Evolutionary conservation across 495 filamentous ascomycete genomes (phyloP), one percentile per base, ranked within the genome.

Genomic region (Xylaria telfairii): DNA sequence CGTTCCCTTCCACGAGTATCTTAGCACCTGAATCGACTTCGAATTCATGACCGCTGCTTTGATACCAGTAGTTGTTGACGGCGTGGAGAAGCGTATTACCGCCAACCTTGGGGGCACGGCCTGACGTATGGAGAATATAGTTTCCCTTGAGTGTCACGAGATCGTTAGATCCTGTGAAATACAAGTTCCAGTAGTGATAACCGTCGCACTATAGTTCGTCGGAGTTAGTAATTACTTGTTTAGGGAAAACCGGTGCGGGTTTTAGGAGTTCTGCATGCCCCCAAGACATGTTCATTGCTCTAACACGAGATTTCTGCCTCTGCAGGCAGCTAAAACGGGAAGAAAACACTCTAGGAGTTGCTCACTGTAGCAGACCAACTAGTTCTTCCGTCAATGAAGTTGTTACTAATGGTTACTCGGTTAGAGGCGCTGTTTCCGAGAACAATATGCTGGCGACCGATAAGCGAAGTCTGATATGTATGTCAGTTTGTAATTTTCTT

Each of bases 41-140:
- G 76, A 90, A 90, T 19, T 84, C 82, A 74, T 89, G 87, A 41
- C 87, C 86, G 47, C 78, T 71, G 75, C 81, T 84, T 70, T 82
- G 79, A 74, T 85, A 82, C 76, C 81, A 89, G 83, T 88, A 88
- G 82, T 89, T 90, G 84, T 89, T 90, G 72, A 88, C 86, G 39
- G 80, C 81, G 60, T 83, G 87, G 72, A 85, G 79, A 67, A 84
- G 76, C 67, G 78, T 83, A 76, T 84, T 82, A 57, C 77, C 80
- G 56, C 76, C 78, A 62, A 89, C 76, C 75, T 87, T 88, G 56
- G 86, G 87, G 34, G 79, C 77, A 69, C 87, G 87, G 62, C 87
- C 85, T 24, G 80, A 83, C 59, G 83, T 87, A 72, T 88, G 81
- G 73, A 87, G 82, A 70, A 88, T 82, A 70, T 84, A 85, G 76